These are phyloP conservation scores for Globisporangium abappressorium DNA, from an alignment of 352 stramenopile species.

Conservation along the genomic window DNA sequence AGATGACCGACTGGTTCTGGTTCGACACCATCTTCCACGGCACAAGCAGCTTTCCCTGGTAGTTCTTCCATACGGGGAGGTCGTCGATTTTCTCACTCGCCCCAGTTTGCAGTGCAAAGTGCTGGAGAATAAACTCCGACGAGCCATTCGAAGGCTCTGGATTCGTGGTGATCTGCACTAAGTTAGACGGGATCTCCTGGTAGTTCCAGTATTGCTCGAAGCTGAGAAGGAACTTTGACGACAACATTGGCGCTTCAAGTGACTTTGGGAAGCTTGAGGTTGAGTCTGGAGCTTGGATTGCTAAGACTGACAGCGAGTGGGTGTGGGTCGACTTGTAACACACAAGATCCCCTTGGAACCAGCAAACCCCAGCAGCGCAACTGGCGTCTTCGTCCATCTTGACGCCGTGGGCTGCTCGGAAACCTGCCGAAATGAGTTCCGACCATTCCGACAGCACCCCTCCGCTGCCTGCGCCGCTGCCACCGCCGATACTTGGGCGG, in stretches of 20 bases:
- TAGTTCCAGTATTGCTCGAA: conserved; percentile 73
- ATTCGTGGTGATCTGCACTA: conserved; percentile 43
- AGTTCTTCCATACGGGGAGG: conserved; percentile 56
- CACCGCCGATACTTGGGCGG: conserved; percentile 21
- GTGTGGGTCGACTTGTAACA: conserved; percentile 14
- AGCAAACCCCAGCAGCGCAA: conserved; percentile 11
- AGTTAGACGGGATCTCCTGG: conserved; percentile 34
- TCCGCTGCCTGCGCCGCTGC: conserved; percentile 22
- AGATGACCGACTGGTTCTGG: conserved; percentile 39
- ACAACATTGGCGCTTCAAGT: conserved; percentile 16
- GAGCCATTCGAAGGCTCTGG: conserved; percentile 9
- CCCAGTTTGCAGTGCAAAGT: conserved; percentile 46
- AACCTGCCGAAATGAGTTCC: conserved; percentile 9
- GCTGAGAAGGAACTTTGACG: conserved; percentile 33
- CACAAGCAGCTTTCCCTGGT: conserved; percentile 40
- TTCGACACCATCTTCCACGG: conserved; percentile 49
- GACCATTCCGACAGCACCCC: conserved; percentile 25
- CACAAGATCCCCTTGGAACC: conserved; percentile 10
- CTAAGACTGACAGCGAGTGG: conserved; percentile 14
- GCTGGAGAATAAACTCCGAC: conserved; percentile 42
- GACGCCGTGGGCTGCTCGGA: background rate
- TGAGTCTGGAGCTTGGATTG: background rate
- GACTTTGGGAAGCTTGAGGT: background rate
- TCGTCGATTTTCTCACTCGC: conserved; percentile 43
- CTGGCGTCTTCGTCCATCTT: conserved; percentile 10